A percentile compares a stretch with the other conserved stretches of the same genome.
Evolutionary conservation across 2,329 filamentous ascomycete genomes (phyloP).

Genomic region (Corynespora cassiicola): DNA sequence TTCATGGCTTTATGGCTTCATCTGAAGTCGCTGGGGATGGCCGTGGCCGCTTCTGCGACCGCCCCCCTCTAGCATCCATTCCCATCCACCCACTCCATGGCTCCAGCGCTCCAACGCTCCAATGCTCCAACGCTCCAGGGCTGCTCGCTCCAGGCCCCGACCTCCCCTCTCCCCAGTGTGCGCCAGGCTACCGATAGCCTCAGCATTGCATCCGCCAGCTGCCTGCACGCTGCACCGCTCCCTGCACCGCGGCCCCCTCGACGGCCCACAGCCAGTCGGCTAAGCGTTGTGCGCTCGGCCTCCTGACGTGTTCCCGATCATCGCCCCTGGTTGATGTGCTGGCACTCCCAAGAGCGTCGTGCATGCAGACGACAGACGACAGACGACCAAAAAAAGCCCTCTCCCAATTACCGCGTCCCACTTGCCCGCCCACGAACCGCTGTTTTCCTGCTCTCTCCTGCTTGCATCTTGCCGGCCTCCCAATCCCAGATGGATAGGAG

Average conservation of each 20-base stretch:
- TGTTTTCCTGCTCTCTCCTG: too few species aligned
- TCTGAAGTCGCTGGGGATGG: too few species aligned
- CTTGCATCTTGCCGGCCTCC: constrained; percentile 34
- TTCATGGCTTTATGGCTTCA: too few species aligned
- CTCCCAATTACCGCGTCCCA: constrained; percentile 34
- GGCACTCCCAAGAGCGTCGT: constrained; percentile 32
- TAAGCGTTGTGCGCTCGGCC: constrained; percentile 17
- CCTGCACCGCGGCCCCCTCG: constrained; percentile 1
- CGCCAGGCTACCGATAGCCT: too few species aligned
- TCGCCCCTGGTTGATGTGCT: constrained; percentile 33
- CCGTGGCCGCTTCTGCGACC: constrained; percentile 30
- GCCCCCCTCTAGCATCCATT: constrained; percentile 4
- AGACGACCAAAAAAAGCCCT: constrained; percentile 32
- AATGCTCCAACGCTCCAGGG: too few species aligned
- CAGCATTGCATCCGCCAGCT: too few species aligned
- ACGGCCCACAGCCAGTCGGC: constrained; percentile 21
- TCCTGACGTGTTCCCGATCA: constrained; percentile 26
- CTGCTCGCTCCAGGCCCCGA: too few species aligned
- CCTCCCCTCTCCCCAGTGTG: too few species aligned
- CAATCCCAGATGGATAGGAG: constrained; percentile 29
- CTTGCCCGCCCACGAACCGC: constrained; percentile 26
- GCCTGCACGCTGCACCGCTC: too few species aligned
- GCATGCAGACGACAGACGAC: constrained; percentile 28
- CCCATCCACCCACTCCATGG: constrained; percentile 3
- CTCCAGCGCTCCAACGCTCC: too few species aligned